Evolutionary conservation across 2,329 filamentous ascomycete genomes (phyloP).

Genomic region (Aspergillus calidoustus): DNA sequence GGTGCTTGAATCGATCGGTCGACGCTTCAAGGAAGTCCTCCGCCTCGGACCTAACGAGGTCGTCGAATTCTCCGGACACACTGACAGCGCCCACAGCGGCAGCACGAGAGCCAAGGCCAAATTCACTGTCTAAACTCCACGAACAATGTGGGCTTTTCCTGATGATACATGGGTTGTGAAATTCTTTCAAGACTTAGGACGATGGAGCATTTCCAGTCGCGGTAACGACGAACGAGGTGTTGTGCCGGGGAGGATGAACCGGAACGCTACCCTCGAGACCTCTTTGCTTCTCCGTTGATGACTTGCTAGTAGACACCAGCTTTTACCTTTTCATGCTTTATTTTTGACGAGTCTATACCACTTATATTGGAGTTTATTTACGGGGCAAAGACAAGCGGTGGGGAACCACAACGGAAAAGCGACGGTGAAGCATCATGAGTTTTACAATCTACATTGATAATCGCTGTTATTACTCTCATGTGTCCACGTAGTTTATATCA

Average conservation of each 20-base stretch:
- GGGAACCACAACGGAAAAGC: conserved; percentile 13
- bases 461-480: neutral
- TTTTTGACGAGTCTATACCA: conserved; percentile 36
- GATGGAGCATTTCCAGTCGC: conserved; percentile 24
- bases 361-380: conserved; percentile 27
- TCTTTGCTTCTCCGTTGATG: conserved; percentile 33
- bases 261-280: conserved; percentile 15
- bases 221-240: conserved; percentile 24
- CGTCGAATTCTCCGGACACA: conserved; percentile 96
- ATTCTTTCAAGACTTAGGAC: conserved; percentile 24
- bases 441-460: conserved; percentile 8
- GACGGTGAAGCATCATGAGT: conserved; percentile 11
- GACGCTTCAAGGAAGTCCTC: conserved; percentile 89
- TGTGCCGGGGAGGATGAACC: conserved; percentile 14
- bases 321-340: conserved; percentile 38
- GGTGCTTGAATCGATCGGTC: conserved; percentile 81
- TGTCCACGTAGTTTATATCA: neutral
- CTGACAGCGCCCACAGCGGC: conserved; percentile 87
- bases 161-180: conserved; percentile 25
- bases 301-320: conserved; percentile 33
- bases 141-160: conserved; percentile 16
- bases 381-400: conserved; percentile 16
- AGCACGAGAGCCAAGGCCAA: conserved; percentile 97
- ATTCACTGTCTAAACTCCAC: conserved; percentile 70
- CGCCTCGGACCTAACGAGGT: conserved; percentile 75